Evolutionary conservation across 257 asterid genomes (phyloP), one percentile per base, ranked within the genome.

Genomic region (Solanum dulcamara): DNA sequence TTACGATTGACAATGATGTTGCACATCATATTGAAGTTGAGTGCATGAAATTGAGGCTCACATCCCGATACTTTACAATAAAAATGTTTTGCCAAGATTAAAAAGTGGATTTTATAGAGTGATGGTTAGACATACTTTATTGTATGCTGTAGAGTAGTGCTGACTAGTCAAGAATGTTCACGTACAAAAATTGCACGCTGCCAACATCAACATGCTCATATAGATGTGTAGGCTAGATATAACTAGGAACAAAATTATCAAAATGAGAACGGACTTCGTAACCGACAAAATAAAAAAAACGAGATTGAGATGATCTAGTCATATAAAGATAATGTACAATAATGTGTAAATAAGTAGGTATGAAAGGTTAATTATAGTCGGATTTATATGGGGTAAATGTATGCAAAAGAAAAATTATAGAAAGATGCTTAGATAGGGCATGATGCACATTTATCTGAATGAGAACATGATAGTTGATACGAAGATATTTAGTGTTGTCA

Each of bases 91-190:
- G 1, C 11, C 14, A 10, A 57, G 12, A 4, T n/a, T 4, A 9
- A 10, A 59, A 4, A 7, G 0, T 53, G 6, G n/a, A n/a, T 59
- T 10, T 59, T 59, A n/a, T 1, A 59, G 0, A 59, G 3, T n/a
- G 1, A n/a, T 10, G 15, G 0, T n/a, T 57, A 0, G 7, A n/a
- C 0, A n/a, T 10, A 59, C 3, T 57, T 4, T 59, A 3, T 57
- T n/a, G 10, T 57, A 57, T 57, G 15, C 0, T 0, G 0, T 3
- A 57, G 9, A 57, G 0, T 57, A 57, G 0, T 57, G 0, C n/a
- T 57, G 30, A n/a, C 6, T 5, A 57, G 9, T 3, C 0, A n/a
- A 57, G 14, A 3, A 57, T 22, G 13, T 3, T 9, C 7, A 57
- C 6, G 0, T 57, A 57, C 13, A 57, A 22, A 22, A 57, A 9